Evolutionary conservation across 129 eudicot genomes (phyloP), one percentile per base, ranked within the genome.

Genomic region (Tagetes patula): DNA sequence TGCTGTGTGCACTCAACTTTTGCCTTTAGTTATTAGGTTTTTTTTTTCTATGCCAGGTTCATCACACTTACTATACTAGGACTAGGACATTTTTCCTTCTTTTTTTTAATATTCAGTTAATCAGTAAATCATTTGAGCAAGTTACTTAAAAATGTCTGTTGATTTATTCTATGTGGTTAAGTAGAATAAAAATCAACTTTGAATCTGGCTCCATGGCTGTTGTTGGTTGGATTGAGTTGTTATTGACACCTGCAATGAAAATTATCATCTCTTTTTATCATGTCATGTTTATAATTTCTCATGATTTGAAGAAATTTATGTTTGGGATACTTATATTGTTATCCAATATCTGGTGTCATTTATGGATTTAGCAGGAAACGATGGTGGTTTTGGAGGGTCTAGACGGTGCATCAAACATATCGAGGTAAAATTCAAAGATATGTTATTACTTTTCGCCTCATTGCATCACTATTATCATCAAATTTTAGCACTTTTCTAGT

Each of bases 381-480:
- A 68, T 68, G 60, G 73, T 34, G 52, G 32, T 36, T 11, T 14
- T 74, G 72, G 73, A 68, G 69, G 75, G 75, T 68, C 4, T 69
- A 58, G 80, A 56, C 74, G 1, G 36, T 46, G 69, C 42, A 31
- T 75, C 79, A 42, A 32, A 65, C 66, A 39, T 53, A 11, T 58
- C 75, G 3, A 68, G 80, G 80, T 76, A 76, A 76, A 39, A 56
- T 53, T 30, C 2, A 53, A 67, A 36, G 32, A 74, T n/a, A 5
- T 52, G 33, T 20, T 50, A 5, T 31, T 54, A 66, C 58, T 54
- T 55, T 75, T 67, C 5, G 46, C 48, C 42, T 41, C 31, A 66
- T 41, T 42, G 30, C 48, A 52, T 75, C 6, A 43, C 42, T 31
- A 6, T 14, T 8, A 39, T 5, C 43, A 39, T 5, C 43, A 27